phyloP scores from a whole-genome alignment of 2,329 filamentous ascomycete species.

The Colletotrichum higginsianum region DNA sequence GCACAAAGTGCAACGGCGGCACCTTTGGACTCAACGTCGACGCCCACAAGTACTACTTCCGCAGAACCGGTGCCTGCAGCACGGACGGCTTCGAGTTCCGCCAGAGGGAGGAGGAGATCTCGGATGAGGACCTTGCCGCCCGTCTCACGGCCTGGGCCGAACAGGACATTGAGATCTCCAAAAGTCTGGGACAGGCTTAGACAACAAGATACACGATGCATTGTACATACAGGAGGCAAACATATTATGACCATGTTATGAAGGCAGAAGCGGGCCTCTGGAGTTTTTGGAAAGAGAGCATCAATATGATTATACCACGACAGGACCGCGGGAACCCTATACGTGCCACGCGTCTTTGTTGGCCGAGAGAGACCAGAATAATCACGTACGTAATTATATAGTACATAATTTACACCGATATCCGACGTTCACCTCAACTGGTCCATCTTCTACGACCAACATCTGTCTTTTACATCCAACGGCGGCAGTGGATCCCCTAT shows the following conservation, averaged over 20 bases:
- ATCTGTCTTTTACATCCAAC: not conserved
- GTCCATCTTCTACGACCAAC: not conserved
- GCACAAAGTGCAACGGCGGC: slow-evolving; percentile 66
- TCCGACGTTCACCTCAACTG: not conserved
- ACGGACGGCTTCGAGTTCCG: slow-evolving; percentile 43
- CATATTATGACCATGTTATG: slow-evolving; percentile 19
- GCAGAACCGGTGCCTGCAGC: slow-evolving; percentile 58
- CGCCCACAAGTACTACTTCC: slow-evolving; percentile 67
- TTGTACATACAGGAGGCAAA: not conserved
- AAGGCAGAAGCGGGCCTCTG: slow-evolving; percentile 34
- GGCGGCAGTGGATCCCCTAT: not conserved
- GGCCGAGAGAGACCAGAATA: not conserved
- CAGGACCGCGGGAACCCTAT: not conserved
- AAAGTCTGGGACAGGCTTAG: not conserved
- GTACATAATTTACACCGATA: slow-evolving; percentile 6
- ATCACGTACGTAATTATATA: slow-evolving; percentile 31
- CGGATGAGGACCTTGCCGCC: slow-evolving; percentile 56
- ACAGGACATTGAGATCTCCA: slow-evolving; percentile 51
- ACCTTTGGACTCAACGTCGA: slow-evolving; percentile 59
- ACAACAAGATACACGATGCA: too few relatives aligned
- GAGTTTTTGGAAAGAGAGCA: slow-evolving; percentile 19
- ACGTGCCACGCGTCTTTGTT: not conserved
- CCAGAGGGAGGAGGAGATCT: slow-evolving; percentile 42
- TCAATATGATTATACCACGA: slow-evolving; percentile 13
- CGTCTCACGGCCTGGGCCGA: slow-evolving; percentile 54